phyloP scores from a whole-genome alignment of 2,329 filamentous ascomycete species.

The Emergomyces pasteurianus region DNA sequence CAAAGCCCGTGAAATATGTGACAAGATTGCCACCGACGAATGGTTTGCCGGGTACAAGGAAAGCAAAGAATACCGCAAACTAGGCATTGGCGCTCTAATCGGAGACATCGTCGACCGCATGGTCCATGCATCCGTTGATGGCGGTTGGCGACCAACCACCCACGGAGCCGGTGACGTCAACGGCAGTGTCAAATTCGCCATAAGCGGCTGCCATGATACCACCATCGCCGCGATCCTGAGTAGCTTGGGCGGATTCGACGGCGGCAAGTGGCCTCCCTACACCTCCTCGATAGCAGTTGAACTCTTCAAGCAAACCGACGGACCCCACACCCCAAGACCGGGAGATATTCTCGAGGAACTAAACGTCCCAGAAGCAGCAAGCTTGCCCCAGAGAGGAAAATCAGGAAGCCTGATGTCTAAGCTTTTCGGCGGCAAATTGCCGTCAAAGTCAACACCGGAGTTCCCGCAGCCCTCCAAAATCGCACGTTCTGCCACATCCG shows the following conservation, averaged over 20 bases:
- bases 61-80: slow-evolving; percentile 70
- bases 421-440: slow-evolving; percentile 13
- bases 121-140: slow-evolving; percentile 51
- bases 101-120: slow-evolving; percentile 72
- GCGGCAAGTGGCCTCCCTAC: slow-evolving; percentile 75
- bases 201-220: slow-evolving; percentile 87
- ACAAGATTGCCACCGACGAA: slow-evolving; percentile 69
- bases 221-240: slow-evolving; percentile 70
- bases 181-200: slow-evolving; percentile 54
- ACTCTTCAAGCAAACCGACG: slow-evolving; percentile 54
- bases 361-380: slow-evolving; percentile 10
- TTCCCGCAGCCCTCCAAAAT: slow-evolving; percentile 16
- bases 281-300: slow-evolving; percentile 88
- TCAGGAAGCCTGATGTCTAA: slow-evolving; percentile 20
- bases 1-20: slow-evolving; percentile 56
- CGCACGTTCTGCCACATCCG: slow-evolving; percentile 22
- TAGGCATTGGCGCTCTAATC: slow-evolving; percentile 76
- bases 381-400: slow-evolving; percentile 13
- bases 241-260: slow-evolving; percentile 66
- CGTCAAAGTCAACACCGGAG: slow-evolving; percentile 5
- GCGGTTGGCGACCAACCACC: slow-evolving; percentile 42
- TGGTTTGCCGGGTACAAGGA: slow-evolving; percentile 86
- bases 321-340: slow-evolving; percentile 5
- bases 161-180: slow-evolving; percentile 42
- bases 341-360: slow-evolving; percentile 17